These are phyloP conservation scores for Phialemonium atrogriseum DNA, from an alignment of 2,329 filamentous ascomycete species.

Conservation along the genomic window DNA sequence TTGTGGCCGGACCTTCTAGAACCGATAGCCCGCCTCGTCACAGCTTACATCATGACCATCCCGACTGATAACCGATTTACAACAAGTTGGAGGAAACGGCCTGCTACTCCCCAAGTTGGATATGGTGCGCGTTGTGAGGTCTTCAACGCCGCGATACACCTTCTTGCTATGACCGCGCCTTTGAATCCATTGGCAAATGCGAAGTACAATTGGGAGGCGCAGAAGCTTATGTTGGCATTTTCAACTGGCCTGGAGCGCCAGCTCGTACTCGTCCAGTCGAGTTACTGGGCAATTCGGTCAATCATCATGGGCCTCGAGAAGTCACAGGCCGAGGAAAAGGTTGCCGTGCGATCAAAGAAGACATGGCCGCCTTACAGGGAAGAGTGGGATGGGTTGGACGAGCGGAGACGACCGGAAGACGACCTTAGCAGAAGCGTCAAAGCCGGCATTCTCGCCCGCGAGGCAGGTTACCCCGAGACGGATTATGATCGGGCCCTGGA, in stretches of 20 bases:
- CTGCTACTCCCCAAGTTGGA: slow-evolving; percentile 8
- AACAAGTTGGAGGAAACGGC: slow-evolving; percentile 18
- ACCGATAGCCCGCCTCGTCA: slow-evolving; percentile 13
- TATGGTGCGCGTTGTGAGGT: slow-evolving; percentile 24
- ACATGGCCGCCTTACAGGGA: slow-evolving; percentile 55
- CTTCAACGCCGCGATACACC: slow-evolving; percentile 30
- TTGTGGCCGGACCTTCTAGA: slow-evolving; percentile 18
- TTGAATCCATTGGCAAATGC: slow-evolving; percentile 24
- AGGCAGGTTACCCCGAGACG: slow-evolving; percentile 44
- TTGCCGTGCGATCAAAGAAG: slow-evolving; percentile 37
- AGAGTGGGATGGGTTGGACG: slow-evolving; percentile 51
- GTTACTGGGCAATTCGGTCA: slow-evolving; percentile 45
- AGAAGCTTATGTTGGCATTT: slow-evolving; percentile 43
- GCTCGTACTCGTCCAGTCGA: slow-evolving; percentile 39
- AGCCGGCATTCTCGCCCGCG: slow-evolving; percentile 45
- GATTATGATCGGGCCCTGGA: slow-evolving; percentile 40
- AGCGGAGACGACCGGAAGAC: slow-evolving; percentile 39
- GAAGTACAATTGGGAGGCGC: slow-evolving; percentile 48
- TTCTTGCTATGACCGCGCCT: slow-evolving; percentile 26
- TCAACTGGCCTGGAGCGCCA: slow-evolving; percentile 39
- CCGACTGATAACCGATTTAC: slow-evolving; percentile 23
- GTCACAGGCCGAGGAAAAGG: slow-evolving; percentile 38
- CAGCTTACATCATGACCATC: slow-evolving; percentile 15
- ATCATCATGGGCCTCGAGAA: slow-evolving; percentile 48
- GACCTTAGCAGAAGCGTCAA: slow-evolving; percentile 44